Base-by-base conservation (phyloP, 768 basidiomycete genomes). In the Hygrophoropsis aurantiaca region DNA sequence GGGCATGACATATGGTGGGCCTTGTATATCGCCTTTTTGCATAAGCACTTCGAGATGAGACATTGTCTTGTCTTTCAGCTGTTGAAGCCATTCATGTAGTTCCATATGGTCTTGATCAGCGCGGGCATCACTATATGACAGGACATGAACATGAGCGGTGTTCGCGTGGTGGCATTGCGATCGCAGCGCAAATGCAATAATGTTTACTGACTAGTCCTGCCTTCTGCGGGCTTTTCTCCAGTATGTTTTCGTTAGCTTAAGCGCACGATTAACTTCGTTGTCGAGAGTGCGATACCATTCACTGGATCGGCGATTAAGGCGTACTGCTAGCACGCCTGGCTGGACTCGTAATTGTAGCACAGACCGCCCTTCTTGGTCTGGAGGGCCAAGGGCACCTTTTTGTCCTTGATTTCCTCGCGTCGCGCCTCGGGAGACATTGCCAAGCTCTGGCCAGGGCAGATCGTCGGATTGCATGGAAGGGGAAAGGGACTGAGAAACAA, bases 51-150 rank as follows among this genome's bases (percentile, higher is more conserved):
- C 88, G 37, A 90, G 75, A 67, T 90, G 87, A 39, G 87, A 86
- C 88, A 90, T 90, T 42, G 85, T 88, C 66, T 89, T 90, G 67
- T 90, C 88, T 65, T 90, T 90, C 56, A 90, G 73, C 63, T 90
- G 88, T 57, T 90, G 88, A 2, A 90, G 70, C 88, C 88, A 90
- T 60, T 90, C 88, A 57, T 90, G 88, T 18, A 90, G 69, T 60
- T 90, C 88, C 87, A 90, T 90, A 58, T 90, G 88, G 60, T 90
- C 88, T 62, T 89, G 88, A 71, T 90, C 88, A 1, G 88, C 88
- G 40, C 84, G 81, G 42, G 85, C 81, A 60, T 90, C 86, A 46
- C 65, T 66, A 48, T 48, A 8, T 7, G 35, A 33, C 26, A 23
- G 45, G 39, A 35, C 9, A 32, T 44, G 26, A 20, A 45, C 24